phyloP scores from a whole-genome alignment of 2,329 filamentous ascomycete species.

The Pseudogymnoascus sp. region DNA sequence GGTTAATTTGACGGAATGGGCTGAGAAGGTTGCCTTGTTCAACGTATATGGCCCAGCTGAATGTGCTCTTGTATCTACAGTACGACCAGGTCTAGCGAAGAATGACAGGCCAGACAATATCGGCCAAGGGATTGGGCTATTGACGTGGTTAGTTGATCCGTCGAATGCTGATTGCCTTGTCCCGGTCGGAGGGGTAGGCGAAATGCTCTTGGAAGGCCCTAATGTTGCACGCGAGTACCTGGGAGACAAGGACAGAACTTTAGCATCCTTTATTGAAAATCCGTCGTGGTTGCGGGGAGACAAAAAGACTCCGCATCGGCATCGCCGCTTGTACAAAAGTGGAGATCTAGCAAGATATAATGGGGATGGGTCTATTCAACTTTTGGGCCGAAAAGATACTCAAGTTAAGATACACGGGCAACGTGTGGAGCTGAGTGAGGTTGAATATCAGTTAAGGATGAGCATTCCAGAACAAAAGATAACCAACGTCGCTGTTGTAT shows the following conservation, averaged over 20 bases:
- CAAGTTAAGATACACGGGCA: slow-evolving; percentile 59
- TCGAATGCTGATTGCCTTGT: slow-evolving; percentile 6
- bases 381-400: slow-evolving; percentile 53
- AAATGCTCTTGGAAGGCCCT: slow-evolving; percentile 14
- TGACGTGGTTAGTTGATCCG: slow-evolving; percentile 13
- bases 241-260: slow-evolving; percentile 10
- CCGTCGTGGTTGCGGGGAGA: slow-evolving; percentile 6
- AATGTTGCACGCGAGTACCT: slow-evolving; percentile 13
- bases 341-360: slow-evolving; percentile 54
- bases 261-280: slow-evolving; percentile 12
- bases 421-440: slow-evolving; percentile 55
- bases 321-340: slow-evolving; percentile 52
- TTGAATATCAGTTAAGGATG: slow-evolving; percentile 28
- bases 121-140: neutral
- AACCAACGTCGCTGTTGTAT: neutral
- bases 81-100: neutral
- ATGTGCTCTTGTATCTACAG: slow-evolving; percentile 36
- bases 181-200: slow-evolving; percentile 11
- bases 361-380: slow-evolving; percentile 49
- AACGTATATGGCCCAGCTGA: slow-evolving; percentile 73
- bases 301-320: neutral
- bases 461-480: neutral
- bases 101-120: neutral
- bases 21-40: slow-evolving; percentile 27
- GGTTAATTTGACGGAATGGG: slow-evolving; percentile 24